Evolutionary conservation across 2,329 filamentous ascomycete species (phyloP).

Genomic region (Colletotrichum sp.): DNA sequence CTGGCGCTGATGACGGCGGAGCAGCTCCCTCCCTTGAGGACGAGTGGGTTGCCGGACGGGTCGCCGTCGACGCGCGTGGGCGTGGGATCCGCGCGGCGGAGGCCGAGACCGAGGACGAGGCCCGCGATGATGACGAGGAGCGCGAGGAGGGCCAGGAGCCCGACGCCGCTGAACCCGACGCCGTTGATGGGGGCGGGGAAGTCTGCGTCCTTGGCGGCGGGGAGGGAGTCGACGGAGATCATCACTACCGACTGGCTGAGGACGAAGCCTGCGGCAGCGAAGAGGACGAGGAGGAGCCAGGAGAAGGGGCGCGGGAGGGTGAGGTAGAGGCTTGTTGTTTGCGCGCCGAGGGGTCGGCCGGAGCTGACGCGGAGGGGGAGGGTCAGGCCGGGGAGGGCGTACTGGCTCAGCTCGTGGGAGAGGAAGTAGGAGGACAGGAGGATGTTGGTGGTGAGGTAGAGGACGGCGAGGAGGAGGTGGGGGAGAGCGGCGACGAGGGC

Average conservation of each 20-base stretch:
- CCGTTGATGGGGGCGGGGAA: constrained; percentile 27
- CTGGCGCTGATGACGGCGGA: constrained; percentile 56
- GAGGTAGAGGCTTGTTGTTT: constrained; percentile 53
- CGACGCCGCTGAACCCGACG: constrained; percentile 47
- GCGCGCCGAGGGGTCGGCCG: constrained; percentile 44
- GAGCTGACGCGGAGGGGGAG: constrained; percentile 51
- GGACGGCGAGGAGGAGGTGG: constrained; percentile 50
- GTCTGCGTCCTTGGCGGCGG: not conserved
- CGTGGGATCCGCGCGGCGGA: constrained; percentile 42
- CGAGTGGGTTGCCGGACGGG: constrained; percentile 52
- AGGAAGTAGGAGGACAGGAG: constrained; percentile 54
- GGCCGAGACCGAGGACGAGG: constrained; percentile 41
- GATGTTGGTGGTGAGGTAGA: constrained; percentile 54
- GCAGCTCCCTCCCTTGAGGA: constrained; percentile 51
- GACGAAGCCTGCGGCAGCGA: constrained; percentile 48
- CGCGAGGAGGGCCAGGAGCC: constrained; percentile 44
- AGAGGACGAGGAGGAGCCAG: constrained; percentile 48
- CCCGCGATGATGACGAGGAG: constrained; percentile 41
- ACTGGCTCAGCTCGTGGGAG: constrained; percentile 54
- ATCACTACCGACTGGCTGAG: constrained; percentile 44
- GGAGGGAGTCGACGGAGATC: constrained; percentile 30
- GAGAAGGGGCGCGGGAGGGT: constrained; percentile 53
- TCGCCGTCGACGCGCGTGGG: constrained; percentile 38
- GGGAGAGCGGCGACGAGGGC: constrained; percentile 50
- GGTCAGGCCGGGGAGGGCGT: constrained; percentile 36